phyloP scores from a whole-genome alignment of 164 flowering plant species.

The Paratinospora sagittata region DNA sequence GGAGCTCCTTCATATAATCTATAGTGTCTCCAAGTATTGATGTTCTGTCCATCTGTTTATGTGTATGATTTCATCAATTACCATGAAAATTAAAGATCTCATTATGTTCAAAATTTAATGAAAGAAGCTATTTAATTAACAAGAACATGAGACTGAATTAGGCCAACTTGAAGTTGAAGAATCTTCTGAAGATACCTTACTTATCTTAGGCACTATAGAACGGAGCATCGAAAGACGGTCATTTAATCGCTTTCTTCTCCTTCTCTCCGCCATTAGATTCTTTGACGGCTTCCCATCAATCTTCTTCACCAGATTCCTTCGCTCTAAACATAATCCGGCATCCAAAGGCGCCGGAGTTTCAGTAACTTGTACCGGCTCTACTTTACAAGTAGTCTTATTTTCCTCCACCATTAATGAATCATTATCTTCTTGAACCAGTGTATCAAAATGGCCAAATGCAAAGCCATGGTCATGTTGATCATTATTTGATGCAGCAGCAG shows the following conservation, averaged over 20 bases:
- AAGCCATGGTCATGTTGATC: conserved; percentile 10
- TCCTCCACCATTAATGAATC: conserved; percentile 14
- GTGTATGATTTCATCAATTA: not conserved
- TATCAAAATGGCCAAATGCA: conserved; percentile 26
- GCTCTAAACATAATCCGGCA: conserved; percentile 23
- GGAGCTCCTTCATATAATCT: conserved; percentile 83
- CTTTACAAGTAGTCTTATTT: conserved; percentile 20
- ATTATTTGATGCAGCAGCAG: not conserved
- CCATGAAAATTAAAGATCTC: not conserved
- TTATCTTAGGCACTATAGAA: conserved; percentile 93
- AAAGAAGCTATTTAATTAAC: not conserved
- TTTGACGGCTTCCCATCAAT: conserved; percentile 78
- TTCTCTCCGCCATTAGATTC: conserved; percentile 94
- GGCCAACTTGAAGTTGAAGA: not conserved
- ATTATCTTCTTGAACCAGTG: conserved; percentile 31
- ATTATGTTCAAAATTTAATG: not conserved
- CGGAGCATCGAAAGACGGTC: conserved; percentile 94
- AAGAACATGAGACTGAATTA: not conserved
- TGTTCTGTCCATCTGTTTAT: conserved; percentile 85
- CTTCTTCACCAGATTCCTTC: conserved; percentile 47
- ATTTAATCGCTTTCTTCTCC: conserved; percentile 79
- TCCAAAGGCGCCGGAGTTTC: conserved; percentile 19
- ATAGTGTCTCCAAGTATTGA: conserved; percentile 92
- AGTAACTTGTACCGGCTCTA: conserved; percentile 25
- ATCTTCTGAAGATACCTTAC: conserved; percentile 53